phyloP scores from a whole-genome alignment of 225 moss, liverwort and hornwort genomes.

The Polytrichum formosum region DNA sequence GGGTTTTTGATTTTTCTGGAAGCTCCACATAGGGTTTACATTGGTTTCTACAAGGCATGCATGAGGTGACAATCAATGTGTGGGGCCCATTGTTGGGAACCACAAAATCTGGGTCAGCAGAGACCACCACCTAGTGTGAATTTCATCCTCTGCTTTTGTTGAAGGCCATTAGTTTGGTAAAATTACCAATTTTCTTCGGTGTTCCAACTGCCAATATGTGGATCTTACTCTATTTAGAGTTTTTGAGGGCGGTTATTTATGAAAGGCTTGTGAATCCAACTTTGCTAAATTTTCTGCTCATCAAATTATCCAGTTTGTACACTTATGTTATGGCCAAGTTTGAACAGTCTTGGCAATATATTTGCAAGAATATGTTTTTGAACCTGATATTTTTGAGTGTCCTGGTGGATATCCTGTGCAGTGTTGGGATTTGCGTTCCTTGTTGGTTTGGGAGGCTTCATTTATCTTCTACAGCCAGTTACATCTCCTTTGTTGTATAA shows the following conservation, averaged over 20 bases:
- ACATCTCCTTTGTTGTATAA: slow-evolving; percentile 69
- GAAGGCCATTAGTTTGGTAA: too few species aligned
- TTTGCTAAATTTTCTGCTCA: neutral
- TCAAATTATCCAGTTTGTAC: too few species aligned
- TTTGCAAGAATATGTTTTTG: too few species aligned
- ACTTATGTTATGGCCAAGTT: too few species aligned
- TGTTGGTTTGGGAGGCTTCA: slow-evolving; percentile 63
- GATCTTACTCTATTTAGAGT: too few species aligned
- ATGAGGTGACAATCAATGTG: neutral
- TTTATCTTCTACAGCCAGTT: slow-evolving; percentile 47
- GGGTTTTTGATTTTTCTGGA: neutral
- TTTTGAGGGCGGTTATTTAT: too few species aligned
- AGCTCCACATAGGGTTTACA: neutral
- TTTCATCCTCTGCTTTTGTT: too few species aligned
- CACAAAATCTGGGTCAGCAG: neutral
- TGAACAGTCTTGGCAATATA: too few species aligned
- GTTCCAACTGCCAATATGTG: neutral
- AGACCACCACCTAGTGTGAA: too few species aligned
- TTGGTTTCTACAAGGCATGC: neutral
- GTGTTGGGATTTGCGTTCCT: slow-evolving; percentile 61
- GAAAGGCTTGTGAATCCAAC: neutral
- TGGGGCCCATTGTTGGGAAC: neutral
- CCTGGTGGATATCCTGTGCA: slow-evolving; percentile 34
- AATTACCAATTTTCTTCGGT: neutral
- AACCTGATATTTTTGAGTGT: neutral